Evolutionary conservation across 2,329 filamentous ascomycete species (phyloP), one percentile per base, ranked within the genome.

Genomic region (Botrytis medusae): DNA sequence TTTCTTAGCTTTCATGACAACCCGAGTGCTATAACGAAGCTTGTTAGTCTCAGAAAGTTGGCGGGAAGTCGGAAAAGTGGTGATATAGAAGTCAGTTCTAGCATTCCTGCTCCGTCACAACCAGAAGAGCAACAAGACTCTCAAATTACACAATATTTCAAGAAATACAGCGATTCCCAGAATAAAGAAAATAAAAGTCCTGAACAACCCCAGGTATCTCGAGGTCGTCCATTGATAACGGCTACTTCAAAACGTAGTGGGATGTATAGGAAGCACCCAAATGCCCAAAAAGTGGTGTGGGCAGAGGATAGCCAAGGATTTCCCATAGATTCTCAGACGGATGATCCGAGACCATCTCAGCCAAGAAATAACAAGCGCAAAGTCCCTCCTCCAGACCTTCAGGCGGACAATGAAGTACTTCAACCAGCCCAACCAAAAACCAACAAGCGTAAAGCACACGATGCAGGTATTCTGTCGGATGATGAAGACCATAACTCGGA

Each of bases 171-270:
- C 16, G 71, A 73, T 32, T 77, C 79, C 25, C 77, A 77, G 59
- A 79, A 81, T 32, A 81, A 81, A 72, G 80, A 81, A 63, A 81
- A 81, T 40, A 74, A 74, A 42, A 75, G 22, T 20, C 65, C 65
- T 42, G 64, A 59, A 14, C 37, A 60, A 32, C n/a, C 22, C 16
- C 61, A 42, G 29, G 48, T 9, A 29, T 57, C 48, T 8, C 34
- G 9, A 57, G 65, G 16, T 32, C 34, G n/a, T 29, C 37, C n/a
- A 20, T 42, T 34, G 25, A 42, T 4, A 51, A 40, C 14, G 16
- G 22, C 48, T 29, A 51, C 46, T 29, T 29, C 42, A 37, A 18
- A 6, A n/a, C 37, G 65, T 42, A 37, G 18, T 32, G 34, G 18
- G 4, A 42, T 57, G 10, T 69, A 69, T 69, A 32, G 37, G 14